Evolutionary conservation across 208 protist genomes (phyloP).

Genomic region (Leishmania major): DNA sequence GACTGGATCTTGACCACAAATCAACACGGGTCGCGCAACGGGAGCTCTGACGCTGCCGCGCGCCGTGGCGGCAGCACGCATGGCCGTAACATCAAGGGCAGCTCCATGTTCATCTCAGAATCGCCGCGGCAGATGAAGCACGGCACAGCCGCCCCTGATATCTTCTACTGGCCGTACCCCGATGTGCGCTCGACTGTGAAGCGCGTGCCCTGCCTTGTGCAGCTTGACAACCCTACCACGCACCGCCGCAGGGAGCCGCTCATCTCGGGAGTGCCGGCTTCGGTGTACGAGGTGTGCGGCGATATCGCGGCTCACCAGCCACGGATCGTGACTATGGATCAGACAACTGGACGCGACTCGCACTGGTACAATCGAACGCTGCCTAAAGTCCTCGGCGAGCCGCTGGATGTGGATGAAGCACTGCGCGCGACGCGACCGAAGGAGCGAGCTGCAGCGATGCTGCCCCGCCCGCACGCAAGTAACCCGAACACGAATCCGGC

Average conservation of each 20-base stretch:
- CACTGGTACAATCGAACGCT: conserved; percentile 57
- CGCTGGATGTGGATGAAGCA: conserved; percentile 52
- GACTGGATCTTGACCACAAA: background rate
- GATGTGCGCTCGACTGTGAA: conserved; percentile 72
- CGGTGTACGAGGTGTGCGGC: conserved; percentile 63
- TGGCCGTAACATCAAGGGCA: conserved; percentile 57
- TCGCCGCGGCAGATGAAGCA: conserved; percentile 34
- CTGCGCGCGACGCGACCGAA: conserved; percentile 52
- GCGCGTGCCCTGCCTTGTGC: conserved; percentile 43
- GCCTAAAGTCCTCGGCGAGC: conserved; percentile 24
- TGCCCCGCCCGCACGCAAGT: conserved; percentile 19
- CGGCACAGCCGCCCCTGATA: conserved; percentile 60
- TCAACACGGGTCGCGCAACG: conserved; percentile 5
- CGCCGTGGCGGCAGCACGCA: conserved; percentile 2
- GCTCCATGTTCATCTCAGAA: conserved; percentile 69
- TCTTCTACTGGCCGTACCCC: conserved; percentile 77
- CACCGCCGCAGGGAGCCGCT: conserved; percentile 50
- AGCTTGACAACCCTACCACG: conserved; percentile 39
- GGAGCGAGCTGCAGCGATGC: conserved; percentile 37
- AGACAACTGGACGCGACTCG: conserved; percentile 49
- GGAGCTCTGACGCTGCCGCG: background rate
- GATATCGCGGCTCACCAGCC: conserved; percentile 54
- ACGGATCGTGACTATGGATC: conserved; percentile 55
- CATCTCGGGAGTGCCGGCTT: conserved; percentile 49
- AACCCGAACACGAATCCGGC: background rate